Evolutionary conservation across 2,329 filamentous ascomycete genomes (phyloP).

Genomic region (Coniochaeta hoffmannii): DNA sequence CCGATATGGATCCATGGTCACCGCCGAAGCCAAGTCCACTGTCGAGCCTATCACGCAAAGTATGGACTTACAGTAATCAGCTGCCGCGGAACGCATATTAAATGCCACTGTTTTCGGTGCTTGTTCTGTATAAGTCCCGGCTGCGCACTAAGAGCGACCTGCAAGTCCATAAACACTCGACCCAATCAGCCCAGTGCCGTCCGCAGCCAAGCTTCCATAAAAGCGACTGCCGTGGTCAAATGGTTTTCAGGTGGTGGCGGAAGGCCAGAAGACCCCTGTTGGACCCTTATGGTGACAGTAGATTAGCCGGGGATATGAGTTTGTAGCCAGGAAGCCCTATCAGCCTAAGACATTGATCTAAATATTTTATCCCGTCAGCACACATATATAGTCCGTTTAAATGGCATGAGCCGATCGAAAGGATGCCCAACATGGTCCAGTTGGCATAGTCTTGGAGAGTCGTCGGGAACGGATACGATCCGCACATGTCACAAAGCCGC

Average conservation of each 20-base stretch:
- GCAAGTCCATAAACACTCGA: not conserved
- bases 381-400: not conserved
- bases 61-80: not conserved
- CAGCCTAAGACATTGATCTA: not conserved
- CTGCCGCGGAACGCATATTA: not conserved
- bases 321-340: not conserved
- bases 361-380: not conserved
- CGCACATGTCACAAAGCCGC: too few relatives aligned
- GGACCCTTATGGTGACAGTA: not conserved
- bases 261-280: not conserved
- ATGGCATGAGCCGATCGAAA: not conserved
- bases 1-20: not conserved
- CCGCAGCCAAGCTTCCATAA: not conserved
- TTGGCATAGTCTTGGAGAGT: too few relatives aligned
- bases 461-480: too few relatives aligned
- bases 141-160: not conserved
- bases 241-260: not conserved
- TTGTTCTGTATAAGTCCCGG: not conserved
- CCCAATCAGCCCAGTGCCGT: conserved; percentile 1
- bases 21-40: not conserved
- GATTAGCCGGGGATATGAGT: not conserved
- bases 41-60: not conserved
- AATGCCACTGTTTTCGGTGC: not conserved
- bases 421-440: too few relatives aligned
- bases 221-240: not conserved